Conservation (phyloP, 2,329 filamentous ascomycete species). For the Stenocarpella maydis region DNA sequence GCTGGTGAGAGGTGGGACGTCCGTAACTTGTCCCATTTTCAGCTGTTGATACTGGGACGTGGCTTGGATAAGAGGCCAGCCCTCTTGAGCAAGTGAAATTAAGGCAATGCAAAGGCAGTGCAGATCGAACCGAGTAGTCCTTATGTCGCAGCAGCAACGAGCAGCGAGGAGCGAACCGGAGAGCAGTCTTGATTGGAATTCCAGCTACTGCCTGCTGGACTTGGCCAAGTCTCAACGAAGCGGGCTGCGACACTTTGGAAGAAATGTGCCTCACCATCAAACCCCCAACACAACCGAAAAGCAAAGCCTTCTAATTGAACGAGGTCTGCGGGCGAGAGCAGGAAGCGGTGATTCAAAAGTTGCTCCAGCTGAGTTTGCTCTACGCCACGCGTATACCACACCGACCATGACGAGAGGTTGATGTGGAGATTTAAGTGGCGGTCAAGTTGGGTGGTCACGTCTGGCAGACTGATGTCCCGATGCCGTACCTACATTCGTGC, state of each 20-base stretch:
- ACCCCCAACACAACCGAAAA: constrained; percentile 73
- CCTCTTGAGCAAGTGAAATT: neutral
- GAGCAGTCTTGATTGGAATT: neutral
- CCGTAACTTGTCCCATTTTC: neutral
- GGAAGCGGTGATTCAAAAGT: constrained; percentile 56
- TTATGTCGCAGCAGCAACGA: neutral
- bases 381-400: constrained; percentile 95
- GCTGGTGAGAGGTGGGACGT: too few relatives aligned
- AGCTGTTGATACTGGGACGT: neutral
- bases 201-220: neutral
- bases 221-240: neutral
- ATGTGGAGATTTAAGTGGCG: constrained; percentile 91
- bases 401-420: constrained; percentile 76
- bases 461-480: neutral
- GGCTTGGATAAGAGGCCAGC: too few relatives aligned
- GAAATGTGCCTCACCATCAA: constrained; percentile 85
- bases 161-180: too few relatives aligned
- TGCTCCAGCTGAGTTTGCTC: constrained; percentile 64
- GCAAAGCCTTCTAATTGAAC: constrained; percentile 62
- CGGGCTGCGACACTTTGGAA: neutral
- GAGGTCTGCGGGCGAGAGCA: constrained; percentile 82
- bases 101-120: neutral
- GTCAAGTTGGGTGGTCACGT: constrained; percentile 37
- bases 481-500: constrained; percentile 1
- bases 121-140: too few relatives aligned